Base-by-base conservation (phyloP, 148 eudicot genomes). In the Bassia scoparia region DNA sequence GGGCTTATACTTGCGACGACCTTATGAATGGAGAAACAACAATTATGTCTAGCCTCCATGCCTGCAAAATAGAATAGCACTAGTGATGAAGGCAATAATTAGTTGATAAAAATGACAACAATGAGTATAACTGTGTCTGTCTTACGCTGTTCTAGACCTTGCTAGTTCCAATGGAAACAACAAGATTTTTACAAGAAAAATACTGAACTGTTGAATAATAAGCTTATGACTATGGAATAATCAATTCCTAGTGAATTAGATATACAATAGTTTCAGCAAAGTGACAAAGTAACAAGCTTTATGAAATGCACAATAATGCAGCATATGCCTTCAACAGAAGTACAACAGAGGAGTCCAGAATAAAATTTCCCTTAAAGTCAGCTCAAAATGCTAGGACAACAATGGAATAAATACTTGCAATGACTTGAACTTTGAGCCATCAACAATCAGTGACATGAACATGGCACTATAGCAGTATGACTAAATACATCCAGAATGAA, bases 31-130 rank as follows among this genome's bases (percentile, higher is more conserved):
- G 97, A 88, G 77, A 80, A 81, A 71, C 98, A 94, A 79, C 93
- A 89, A 38, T 83, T 85, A 73, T 91, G 79, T 74, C 93, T 84
- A 75, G 88, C 83, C 79, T 94, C 98, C 98, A 94, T 94, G 68
- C 96, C 98, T 94, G 87, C 64, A 54, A 48, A 21, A 26, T 66
- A 49, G 12, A 46, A 41, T 12, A 20, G 7, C 12, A n/a, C n/a
- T 56, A 15, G 38, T 41, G 20, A 65, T 37, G 30, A 14, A 21
- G 18, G 20, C 41, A n/a, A 44, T 46, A 43, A 54, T 20, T 63
- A 44, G n/a, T n/a, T n/a, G n/a, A 10, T 13, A n/a, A n/a, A 17
- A 16, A 21, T 62, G 43, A 20, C 6, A 34, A 21, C 34, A 62
- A 20, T 29, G 27, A 44, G 26, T n/a, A n/a, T 11, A 17, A 66